Conservation (phyloP, 2,329 filamentous ascomycete species). For the Neophaeococcomyces aloes region DNA sequence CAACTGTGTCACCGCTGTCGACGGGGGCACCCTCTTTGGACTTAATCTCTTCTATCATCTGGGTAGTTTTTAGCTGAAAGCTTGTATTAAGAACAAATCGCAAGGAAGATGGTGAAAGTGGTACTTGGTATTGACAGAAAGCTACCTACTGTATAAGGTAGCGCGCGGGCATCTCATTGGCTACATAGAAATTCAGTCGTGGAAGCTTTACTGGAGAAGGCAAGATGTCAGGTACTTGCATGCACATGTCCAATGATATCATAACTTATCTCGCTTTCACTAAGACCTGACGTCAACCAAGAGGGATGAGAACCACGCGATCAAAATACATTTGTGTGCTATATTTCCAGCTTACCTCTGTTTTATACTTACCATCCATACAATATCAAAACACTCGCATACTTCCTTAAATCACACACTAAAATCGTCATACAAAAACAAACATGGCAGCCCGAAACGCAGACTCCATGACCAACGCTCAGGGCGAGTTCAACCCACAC, state of each 20-base stretch:
- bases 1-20: constrained; percentile 15
- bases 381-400: neutral
- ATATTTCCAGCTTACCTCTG: no score
- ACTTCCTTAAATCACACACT: constrained; percentile 2
- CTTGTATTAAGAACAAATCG: no score
- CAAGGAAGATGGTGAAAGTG: neutral
- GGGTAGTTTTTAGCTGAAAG: neutral
- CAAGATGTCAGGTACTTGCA: no score
- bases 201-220: no score
- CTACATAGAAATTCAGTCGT: no score
- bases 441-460: constrained; percentile 41
- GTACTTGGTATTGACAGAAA: neutral
- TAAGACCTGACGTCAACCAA: no score
- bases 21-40: constrained; percentile 15
- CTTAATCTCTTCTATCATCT: constrained; percentile 15
- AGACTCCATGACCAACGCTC: constrained; percentile 42
- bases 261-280: no score
- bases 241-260: no score
- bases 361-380: neutral
- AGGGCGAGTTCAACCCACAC: constrained; percentile 47
- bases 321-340: no score
- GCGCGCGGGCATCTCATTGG: no score
- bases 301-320: no score
- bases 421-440: neutral
- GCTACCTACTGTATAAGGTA: no score